Base-by-base conservation (phyloP, 495 filamentous ascomycete species). In the Corynascus novoguineensis region DNA sequence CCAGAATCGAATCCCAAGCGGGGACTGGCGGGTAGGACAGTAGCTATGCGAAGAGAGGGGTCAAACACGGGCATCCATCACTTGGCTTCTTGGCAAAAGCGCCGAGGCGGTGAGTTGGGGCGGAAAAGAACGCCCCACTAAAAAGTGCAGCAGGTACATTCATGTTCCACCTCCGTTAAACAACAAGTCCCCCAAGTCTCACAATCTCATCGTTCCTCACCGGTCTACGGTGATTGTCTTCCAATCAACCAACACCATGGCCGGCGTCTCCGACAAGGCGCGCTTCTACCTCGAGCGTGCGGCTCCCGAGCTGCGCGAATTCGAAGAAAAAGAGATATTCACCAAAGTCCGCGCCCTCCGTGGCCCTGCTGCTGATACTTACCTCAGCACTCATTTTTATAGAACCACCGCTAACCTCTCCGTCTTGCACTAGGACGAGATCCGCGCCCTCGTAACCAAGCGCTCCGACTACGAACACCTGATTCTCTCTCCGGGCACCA, bases 401-500 rank as follows among this genome's bases (percentile, higher is more conserved):
- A 27, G 25, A 54, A 25, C 29, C 9, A 4, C 7, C 27, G n/a
- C 64, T 49, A 45, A 59, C 40, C 17, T 17, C 21, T 1, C 22
- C 45, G 10, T n/a, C 21, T 38, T 37, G 15, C 21, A 12, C 25
- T 65, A 92, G 85, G 86, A 90, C 60, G 91, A 97, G 75, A 96
- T 97, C 68, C 76, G 80, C 57, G 83, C 86, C 25, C 91, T 98
- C 50, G 82, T 92, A 44, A 84, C 84, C 67, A 96, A 92, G 65
- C 86, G 95, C 56, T 92, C 90, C 64, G 89, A 91, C 62, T 96
- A 90, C 64, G 93, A 98, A 70, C 91, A 96, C 76, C 86, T 84
- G 47, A 78, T 97, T 60, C 88, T 95, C 60, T 83, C 88, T 14
- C 83, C 89, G 9, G 88, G 90, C 47, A 84, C 85, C 38, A 79